phyloP scores from a whole-genome alignment of 1,284 basidiomycete genomes.

The Ganoderma boninense region DNA sequence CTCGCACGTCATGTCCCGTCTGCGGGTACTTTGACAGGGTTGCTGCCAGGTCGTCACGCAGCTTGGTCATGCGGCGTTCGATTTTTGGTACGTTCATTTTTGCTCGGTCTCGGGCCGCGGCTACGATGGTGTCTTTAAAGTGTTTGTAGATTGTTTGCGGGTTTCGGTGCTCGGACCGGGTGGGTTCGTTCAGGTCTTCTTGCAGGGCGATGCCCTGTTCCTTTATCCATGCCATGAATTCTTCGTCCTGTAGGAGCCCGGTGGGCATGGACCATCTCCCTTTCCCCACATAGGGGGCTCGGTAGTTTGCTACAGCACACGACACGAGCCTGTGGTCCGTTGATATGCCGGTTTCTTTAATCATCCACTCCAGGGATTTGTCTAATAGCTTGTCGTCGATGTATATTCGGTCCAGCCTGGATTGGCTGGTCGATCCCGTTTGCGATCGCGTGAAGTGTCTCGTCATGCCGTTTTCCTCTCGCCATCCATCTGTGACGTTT shows the following conservation, averaged over 20 bases:
- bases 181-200: too few relatives aligned
- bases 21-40: neutral
- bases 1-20: too few relatives aligned
- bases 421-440: neutral
- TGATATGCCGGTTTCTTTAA: neutral
- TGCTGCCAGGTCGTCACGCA: neutral
- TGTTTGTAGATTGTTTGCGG: too few relatives aligned
- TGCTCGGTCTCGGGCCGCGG: too few relatives aligned
- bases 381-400: too few relatives aligned
- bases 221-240: neutral
- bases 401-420: neutral
- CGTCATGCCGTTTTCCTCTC: neutral
- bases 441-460: neutral
- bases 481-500: neutral
- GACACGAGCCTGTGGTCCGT: neutral
- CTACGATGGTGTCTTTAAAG: too few relatives aligned
- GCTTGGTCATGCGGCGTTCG: too few relatives aligned
- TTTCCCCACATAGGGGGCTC: neutral
- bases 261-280: neutral
- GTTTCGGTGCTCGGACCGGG: too few relatives aligned
- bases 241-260: neutral
- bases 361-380: neutral
- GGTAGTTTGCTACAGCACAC: neutral
- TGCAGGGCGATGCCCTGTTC: neutral
- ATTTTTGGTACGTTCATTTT: too few relatives aligned